Base-by-base conservation (phyloP, 164 flowering plant species). In the Liquidambar formosana region DNA sequence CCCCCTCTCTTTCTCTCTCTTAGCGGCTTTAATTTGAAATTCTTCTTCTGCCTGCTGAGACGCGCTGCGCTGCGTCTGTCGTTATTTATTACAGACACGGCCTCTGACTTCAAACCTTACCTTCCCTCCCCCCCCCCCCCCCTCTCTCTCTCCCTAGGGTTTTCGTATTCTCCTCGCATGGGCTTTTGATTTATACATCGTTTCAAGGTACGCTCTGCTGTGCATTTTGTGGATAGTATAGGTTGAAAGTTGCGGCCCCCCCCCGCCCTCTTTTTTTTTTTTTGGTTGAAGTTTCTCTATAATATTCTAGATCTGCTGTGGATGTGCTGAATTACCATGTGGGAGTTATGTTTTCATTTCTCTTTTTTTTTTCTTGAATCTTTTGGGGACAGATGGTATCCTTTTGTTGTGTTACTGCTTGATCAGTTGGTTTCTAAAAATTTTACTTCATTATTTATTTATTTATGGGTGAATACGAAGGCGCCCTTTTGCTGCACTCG, bases 11-110 rank as follows among this genome's bases (percentile, higher is more conserved):
- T 66, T 66, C 66, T 65, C 63, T 70, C 68, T 63, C 59, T 64
- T 41, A 61, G 28, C 70, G 81, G 75, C 82, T 82, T 82, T 79
- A 82, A 79, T 79, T 82, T 79, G 83, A 79, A 82, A 62, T 66
- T 43, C 22, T 57, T 18, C 61, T 53, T 10, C 41, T 33, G 41
- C 41, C 41, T 33, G 41, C 41, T 2, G 41, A 14, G 41, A 59
- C 71, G 71, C 71, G 71, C 60, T 47, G 47, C 38, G 22, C 68
- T 53, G 19, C 48, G 57, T 23, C 57, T 51, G 21, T 38, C 49
- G 15, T 10, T 65, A 65, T 63, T 75, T 63, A 54, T 22, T 46
- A 15, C 63, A 22, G 46, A 38, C 44, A 10, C 49, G 15, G 23
- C 33, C 49, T 11, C 43, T 22, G 43, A 41, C 46, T 46, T 13